Evolutionary conservation across 2,329 filamentous ascomycete species (phyloP), one percentile per base, ranked within the genome.

Genomic region (Ilyonectria mors-panacis): DNA sequence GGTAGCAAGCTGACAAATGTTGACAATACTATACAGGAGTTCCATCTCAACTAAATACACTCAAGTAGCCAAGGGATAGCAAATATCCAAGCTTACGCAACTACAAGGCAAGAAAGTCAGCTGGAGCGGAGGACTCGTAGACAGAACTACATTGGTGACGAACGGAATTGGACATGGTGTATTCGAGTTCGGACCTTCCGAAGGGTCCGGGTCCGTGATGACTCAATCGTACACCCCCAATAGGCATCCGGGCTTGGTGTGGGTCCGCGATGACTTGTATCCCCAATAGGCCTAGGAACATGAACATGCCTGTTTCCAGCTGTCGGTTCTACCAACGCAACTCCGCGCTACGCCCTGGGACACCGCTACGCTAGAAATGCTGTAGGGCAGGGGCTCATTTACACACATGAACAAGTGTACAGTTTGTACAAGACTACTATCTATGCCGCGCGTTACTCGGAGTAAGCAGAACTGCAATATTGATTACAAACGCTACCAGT

Each of bases 41-140:
- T 47, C 19, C 19, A 47, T 47, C 44, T 23, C 19, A 26, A 47
- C 19, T 26, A 47, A 26, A 47, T 26, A 19, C 19, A 47, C 44
- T 47, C 44, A 47, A 21, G 42, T 10, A 45, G 42, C 42, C n/a
- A 45, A 45, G 42, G 42, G 19, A 45, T 45, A 45, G 42, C 42
- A 45, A 47, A 26, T 48, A 48, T 48, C 45, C 45, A 48, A 26
- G 12, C 23, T 48, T 48, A 48, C 23, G 23, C 45, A 48, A 48
- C 45, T 48, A 48, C 23, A 48, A 48, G 45, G 45, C 23, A 28
- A 48, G 19, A 28, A 48, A 48, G 21, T 48, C 45, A 48, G 45
- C 45, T 21, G 45, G 45, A 48, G 45, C 45, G 45, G 45, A 48
- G 45, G 45, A 48, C 45, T 48, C 45, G 45, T 48, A 48, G 23